Base-by-base conservation (phyloP, 495 filamentous ascomycete genomes). In the Extremus antarcticus region DNA sequence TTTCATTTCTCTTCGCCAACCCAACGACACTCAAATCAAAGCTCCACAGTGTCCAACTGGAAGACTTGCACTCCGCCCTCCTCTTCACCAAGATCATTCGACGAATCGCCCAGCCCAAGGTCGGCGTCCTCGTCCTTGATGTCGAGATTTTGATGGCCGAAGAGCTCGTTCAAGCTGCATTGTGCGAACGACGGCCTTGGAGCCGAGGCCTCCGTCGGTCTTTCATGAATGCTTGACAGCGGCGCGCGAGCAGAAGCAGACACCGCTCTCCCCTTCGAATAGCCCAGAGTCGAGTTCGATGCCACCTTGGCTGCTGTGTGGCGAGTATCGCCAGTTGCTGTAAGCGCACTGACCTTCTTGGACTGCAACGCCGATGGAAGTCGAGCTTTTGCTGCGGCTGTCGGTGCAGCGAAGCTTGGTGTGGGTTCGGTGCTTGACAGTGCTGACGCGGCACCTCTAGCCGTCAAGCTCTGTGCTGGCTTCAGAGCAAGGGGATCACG, bases 251-350 rank as follows among this genome's bases (percentile, higher is more conserved):
- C 55, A 3, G 63, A 70, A 10, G 73, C 70, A 8, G 83, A 83
- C 15, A 82, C 76, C 16, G 74, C 75, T 16, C 88, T 77, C 24
- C 90, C 88, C 63, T 84, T 87, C 50, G 79, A 81, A 65, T 90
- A 91, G 7, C 89, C 89, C 24, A 95, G 69, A 0, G 90, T 94
- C 46, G 78, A 85, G 50, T 79, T 78, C 13, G 89, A 90, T 11
- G 76, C 78, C n/a, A 43, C 58, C 7, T 73, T 75, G 19, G 86
- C 84, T 7, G 83, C 80, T 2, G 79, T 70, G 60, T 80, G 70
- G 50, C 78, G 75, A 73, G 81, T 74, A 13, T 69, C 67, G 10
- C 80, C 83, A 2, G 69, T 71, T 47, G 76, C 76, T 53, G 69
- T 75, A 35, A 57, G 66, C 19, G 53, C 25, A 3, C 70, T 65